Evolutionary conservation across 495 filamentous ascomycete genomes (phyloP), one percentile per base, ranked within the genome.

Genomic region (Stereocaulon alpinum): DNA sequence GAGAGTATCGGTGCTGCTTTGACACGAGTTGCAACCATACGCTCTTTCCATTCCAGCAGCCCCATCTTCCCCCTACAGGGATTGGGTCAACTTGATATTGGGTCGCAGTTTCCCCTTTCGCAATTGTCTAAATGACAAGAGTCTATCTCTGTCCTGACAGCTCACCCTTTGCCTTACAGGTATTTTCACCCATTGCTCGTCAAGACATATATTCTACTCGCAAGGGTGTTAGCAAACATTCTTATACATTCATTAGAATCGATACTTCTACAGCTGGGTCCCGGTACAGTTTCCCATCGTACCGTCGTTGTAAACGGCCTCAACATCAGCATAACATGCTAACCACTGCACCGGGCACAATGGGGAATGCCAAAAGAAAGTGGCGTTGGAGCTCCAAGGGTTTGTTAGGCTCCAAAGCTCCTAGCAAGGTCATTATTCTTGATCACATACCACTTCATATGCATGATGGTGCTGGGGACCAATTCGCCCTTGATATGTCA

Each of bases 351-450:
- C 27, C 27, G 15, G 42, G n/a, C 29, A 61, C 59, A 62, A 47
- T 47, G 20, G 40, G 40, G 17, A 42, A 48, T n/a, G 37, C 42
- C 41, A 67, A 65, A 59, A 56, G 66, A 44, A 66, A 68, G 41
- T 63, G 61, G 52, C 63, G 59, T 49, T 62, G 61, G 64, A 61
- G 63, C 37, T 68, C 66, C 24, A 62, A 45, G 37, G 56, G 57
- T 41, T 51, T 61, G 7, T 56, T 63, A 42, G 65, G 48, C 40
- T 62, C 56, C 34, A 60, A 34, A 56, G 41, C 43, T 41, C 32
- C 40, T 41, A 62, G 59, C 43, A 66, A 66, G 40, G 53, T 64
- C 11, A 37, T 49, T 37, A 18, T 59, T 27, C 37, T 64, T 11
- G 62, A 64, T 37, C 41, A 49, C 20, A 30, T 37, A 17, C 41